These are phyloP conservation scores for Saccharomycopsis sp. DNA, from an alignment of 805 yeast genomes.

Conservation along the genomic window DNA sequence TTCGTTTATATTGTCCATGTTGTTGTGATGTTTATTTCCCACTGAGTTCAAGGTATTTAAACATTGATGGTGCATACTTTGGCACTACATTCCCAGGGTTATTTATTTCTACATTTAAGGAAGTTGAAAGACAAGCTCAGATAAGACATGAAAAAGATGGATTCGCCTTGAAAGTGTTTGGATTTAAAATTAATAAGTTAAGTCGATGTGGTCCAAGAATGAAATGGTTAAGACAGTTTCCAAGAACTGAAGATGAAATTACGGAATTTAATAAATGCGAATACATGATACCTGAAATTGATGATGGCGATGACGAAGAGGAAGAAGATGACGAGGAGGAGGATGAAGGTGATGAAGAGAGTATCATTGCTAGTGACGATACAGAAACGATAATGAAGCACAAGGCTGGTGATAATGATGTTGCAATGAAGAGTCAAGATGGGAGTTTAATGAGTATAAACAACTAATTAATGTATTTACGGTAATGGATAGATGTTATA, in stretches of 20 bases:
- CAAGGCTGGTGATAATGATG: constrained; percentile 5
- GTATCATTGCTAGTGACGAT: constrained; percentile 29
- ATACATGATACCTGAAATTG: constrained; percentile 40
- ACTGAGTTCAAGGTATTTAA: constrained; percentile 73
- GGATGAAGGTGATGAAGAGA: constrained; percentile 29
- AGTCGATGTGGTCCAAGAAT: constrained; percentile 87
- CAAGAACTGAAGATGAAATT: constrained; percentile 53
- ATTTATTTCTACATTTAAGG: constrained; percentile 87
- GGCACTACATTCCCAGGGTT: constrained; percentile 95
- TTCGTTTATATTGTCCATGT: constrained; percentile 87
- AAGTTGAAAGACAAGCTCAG: constrained; percentile 69
- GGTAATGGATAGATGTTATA: not conserved
- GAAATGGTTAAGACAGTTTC: constrained; percentile 86
- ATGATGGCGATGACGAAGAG: constrained; percentile 9
- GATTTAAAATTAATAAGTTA: constrained; percentile 71
- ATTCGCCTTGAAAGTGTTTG: constrained; percentile 69
- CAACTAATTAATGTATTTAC: not conserved
- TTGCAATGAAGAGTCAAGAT: constrained; percentile 9
- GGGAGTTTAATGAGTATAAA: constrained; percentile 7
- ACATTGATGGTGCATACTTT: constrained; percentile 94
- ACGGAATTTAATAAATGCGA: constrained; percentile 61
- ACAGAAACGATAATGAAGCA: constrained; percentile 4
- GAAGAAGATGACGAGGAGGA: constrained; percentile 28
- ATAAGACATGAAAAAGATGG: constrained; percentile 41
- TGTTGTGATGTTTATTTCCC: constrained; percentile 91